A percentile compares a stretch with the other conserved stretches of the same genome.
These are phyloP conservation scores for Drechslera avenae DNA, from an alignment of 2,329 filamentous ascomycete species.

Conservation along the genomic window DNA sequence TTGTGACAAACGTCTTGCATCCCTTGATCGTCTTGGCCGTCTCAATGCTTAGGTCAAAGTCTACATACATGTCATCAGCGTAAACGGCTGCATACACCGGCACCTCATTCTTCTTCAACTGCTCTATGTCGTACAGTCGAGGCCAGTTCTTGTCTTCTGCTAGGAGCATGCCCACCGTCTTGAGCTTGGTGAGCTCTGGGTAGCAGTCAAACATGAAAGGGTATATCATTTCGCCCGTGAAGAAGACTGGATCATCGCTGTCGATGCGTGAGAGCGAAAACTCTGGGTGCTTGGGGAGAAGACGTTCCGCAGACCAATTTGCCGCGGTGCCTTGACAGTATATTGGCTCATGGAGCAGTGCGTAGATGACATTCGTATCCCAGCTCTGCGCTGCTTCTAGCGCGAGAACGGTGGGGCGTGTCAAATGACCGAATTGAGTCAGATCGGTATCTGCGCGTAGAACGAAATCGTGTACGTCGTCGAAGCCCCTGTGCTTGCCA, in stretches of 20 bases:
- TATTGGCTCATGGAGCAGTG: conserved; percentile 83
- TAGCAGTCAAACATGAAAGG: conserved; percentile 84
- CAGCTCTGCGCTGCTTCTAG: conserved; percentile 72
- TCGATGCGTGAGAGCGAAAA: conserved; percentile 51
- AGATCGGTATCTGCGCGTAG: conserved; percentile 74
- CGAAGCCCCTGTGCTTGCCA: conserved; percentile 67
- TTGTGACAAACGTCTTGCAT: conserved; percentile 82
- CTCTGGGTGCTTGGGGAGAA: conserved; percentile 58
- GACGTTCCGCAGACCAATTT: conserved; percentile 74
- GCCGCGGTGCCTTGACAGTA: conserved; percentile 75
- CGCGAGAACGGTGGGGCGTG: conserved; percentile 68
- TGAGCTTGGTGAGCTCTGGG: conserved; percentile 72
- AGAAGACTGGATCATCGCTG: conserved; percentile 65
- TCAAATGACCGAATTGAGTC: conserved; percentile 75
- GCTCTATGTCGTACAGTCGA: conserved; percentile 73
- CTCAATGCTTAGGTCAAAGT: conserved; percentile 72
- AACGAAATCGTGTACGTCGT: conserved; percentile 60
- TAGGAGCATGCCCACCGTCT: conserved; percentile 71
- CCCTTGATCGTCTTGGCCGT: conserved; percentile 77
- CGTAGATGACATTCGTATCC: conserved; percentile 81
- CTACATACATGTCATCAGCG: conserved; percentile 91
- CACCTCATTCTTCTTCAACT: conserved; percentile 76
- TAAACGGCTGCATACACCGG: conserved; percentile 86
- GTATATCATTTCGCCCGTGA: conserved; percentile 93
- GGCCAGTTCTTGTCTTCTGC: conserved; percentile 74